phyloP scores from a whole-genome alignment of 2,329 filamentous ascomycete species.

The Ceratocystis huliohia region DNA sequence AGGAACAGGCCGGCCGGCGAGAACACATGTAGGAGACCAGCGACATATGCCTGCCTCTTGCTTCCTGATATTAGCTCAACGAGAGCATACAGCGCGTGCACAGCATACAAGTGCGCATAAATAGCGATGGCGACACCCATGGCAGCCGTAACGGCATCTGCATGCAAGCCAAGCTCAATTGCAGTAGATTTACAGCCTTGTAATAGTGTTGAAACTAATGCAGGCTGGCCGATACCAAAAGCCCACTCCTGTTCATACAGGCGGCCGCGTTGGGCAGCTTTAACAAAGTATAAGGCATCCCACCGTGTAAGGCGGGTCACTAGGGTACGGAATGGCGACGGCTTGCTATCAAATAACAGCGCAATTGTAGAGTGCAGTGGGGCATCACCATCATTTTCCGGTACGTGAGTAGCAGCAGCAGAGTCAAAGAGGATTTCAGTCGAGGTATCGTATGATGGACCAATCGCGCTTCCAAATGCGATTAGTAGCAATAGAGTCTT shows the following conservation, averaged over 20 bases:
- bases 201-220: constrained; percentile 20
- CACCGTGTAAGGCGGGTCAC: constrained; percentile 54
- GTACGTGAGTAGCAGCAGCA: constrained; percentile 31
- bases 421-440: constrained; percentile 35
- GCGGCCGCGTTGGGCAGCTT: constrained; percentile 50
- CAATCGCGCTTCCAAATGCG: constrained; percentile 36
- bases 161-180: constrained; percentile 17
- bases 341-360: constrained; percentile 9
- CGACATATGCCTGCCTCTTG: constrained; percentile 28
- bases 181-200: constrained; percentile 16
- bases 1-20: constrained; percentile 85
- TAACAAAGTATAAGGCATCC: constrained; percentile 69
- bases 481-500: constrained; percentile 54
- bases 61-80: constrained; percentile 54
- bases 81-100: constrained; percentile 60
- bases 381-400: constrained; percentile 17
- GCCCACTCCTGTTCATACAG: constrained; percentile 77
- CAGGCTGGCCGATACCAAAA: constrained; percentile 46
- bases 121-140: constrained; percentile 58
- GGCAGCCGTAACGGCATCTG: constrained; percentile 28
- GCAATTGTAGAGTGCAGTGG: constrained; percentile 23
- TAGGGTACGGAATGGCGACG: constrained; percentile 26
- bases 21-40: constrained; percentile 64
- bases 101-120: constrained; percentile 62
- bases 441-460: constrained; percentile 68